A percentile compares a stretch with the other conserved stretches of the same genome.
Conservation (phyloP, 768 basidiomycete species). For the Hygrophorus russula region DNA sequence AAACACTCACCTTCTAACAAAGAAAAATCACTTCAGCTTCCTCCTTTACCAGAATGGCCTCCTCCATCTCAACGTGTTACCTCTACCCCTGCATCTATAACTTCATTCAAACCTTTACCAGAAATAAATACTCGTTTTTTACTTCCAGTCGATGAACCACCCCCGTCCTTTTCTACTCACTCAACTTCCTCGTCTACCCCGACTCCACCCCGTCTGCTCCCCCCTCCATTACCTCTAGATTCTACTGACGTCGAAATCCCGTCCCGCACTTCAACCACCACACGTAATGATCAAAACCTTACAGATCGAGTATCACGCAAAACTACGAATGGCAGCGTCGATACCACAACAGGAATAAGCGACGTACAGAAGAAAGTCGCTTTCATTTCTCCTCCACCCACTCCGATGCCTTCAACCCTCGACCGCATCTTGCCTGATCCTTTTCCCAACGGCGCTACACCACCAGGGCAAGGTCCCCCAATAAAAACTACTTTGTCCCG, state of each 20-base stretch:
- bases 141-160: slow-evolving; percentile 17
- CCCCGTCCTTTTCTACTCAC: slow-evolving; percentile 21
- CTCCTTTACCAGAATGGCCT: slow-evolving; percentile 62
- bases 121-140: slow-evolving; percentile 33
- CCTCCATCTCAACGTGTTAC: slow-evolving; percentile 28
- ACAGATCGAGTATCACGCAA: slow-evolving; percentile 25
- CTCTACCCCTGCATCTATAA: slow-evolving; percentile 32
- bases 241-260: background rate
- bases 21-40: slow-evolving; percentile 64
- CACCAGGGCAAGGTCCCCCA: slow-evolving; percentile 15
- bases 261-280: slow-evolving; percentile 9
- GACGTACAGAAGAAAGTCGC: slow-evolving; percentile 80
- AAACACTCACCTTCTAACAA: slow-evolving; percentile 19
- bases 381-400: slow-evolving; percentile 74
- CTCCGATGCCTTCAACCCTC: slow-evolving; percentile 33
- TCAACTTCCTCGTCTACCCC: slow-evolving; percentile 19
- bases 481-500: slow-evolving; percentile 65
- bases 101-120: slow-evolving; percentile 62
- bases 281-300: slow-evolving; percentile 18
- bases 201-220: slow-evolving; percentile 16
- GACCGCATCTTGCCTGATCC: slow-evolving; percentile 44
- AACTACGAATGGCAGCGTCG: slow-evolving; percentile 17
- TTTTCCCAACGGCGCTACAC: slow-evolving; percentile 19
- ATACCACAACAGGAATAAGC: slow-evolving; percentile 15
- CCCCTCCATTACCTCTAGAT: slow-evolving; percentile 9